Base-by-base conservation (phyloP, 768 basidiomycete species). In the Leucosporidium scottii region DNA sequence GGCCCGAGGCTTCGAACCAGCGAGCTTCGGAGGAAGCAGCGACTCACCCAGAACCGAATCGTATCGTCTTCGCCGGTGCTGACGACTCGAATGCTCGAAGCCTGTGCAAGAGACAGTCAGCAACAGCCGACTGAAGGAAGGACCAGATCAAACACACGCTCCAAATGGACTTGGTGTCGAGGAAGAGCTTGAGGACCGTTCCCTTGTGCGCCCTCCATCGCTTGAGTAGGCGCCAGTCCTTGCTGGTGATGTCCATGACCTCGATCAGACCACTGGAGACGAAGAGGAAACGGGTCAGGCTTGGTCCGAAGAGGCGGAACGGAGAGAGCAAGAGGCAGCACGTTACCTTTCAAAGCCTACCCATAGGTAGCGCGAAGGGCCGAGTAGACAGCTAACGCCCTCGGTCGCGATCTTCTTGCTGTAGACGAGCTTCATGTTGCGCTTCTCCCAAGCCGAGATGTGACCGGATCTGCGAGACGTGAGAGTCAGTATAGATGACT, bases 211-310 rank as follows among this genome's bases (percentile, higher is more conserved):
- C 93, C 65, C 82, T 82, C 92, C 92, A 97, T 39, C 82, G 82
- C 77, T 94, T 96, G 69, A 89, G 90, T 68, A 89, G 84, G 21
- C 85, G 77, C 93, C 93, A 97, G 18, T 91, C 91, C 68, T 82
- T 82, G n/a, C 81, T 78, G 12, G 79, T 77, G 36, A 79, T 71
- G 75, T 93, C 91, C 77, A 89, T 93, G 3, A 86, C 89, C 15
- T 86, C 82, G 58, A 97, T 89, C 77, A 82, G 82, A 0, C 94
- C 94, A 68, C 85, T 88, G 71, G 92, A 4, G 20, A 13, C 2
- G 9, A 34, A 13, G 8, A 44, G 15, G 39, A 44, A 1, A 49
- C 34, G 10, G 56, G 44, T 12, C 4, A 30, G 39, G 28, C 15
- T 17, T 13, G n/a, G n/a, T n/a, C n/a, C n/a, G n/a, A n/a, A n/a